phyloP scores from a whole-genome alignment of 2,329 filamentous ascomycete genomes.

The Seiridium unicorne region DNA sequence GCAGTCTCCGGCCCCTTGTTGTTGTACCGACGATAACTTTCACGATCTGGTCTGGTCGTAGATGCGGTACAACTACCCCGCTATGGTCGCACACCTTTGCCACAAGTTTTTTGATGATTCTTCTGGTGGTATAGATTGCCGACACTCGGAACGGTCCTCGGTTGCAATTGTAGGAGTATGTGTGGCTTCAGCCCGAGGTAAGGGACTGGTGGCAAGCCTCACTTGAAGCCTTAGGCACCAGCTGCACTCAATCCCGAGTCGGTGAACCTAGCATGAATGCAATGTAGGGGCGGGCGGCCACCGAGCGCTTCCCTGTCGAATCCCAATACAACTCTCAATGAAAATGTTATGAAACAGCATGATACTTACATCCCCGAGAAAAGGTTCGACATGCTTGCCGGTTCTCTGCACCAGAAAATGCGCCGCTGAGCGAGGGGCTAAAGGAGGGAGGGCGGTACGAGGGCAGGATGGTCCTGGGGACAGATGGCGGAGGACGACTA shows the following conservation, averaged over 20 bases:
- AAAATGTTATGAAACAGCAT: conserved; percentile 10
- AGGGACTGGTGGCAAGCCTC: not conserved
- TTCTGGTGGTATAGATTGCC: not conserved
- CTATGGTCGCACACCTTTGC: not conserved
- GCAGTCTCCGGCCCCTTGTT: too few relatives aligned
- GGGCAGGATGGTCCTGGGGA: not conserved
- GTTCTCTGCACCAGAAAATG: conserved; percentile 9
- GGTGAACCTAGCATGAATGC: conserved; percentile 7
- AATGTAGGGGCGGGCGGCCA: not conserved
- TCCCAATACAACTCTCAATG: not conserved
- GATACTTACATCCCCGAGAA: conserved; percentile 61
- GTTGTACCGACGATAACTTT: too few relatives aligned
- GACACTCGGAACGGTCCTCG: not conserved
- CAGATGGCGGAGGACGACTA: not conserved
- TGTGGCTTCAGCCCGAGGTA: not conserved
- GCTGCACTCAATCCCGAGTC: not conserved
- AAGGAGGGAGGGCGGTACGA: conserved; percentile 1
- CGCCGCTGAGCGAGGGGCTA: conserved; percentile 3
- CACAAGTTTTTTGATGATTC: not conserved
- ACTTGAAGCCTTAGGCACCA: conserved; percentile 3
- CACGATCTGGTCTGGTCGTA: not conserved
- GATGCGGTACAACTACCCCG: not conserved
- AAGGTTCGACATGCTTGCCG: conserved; percentile 54
- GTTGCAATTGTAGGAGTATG: not conserved
- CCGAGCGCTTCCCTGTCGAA: not conserved